phyloP scores from a whole-genome alignment of 2,329 filamentous ascomycete species.

The Rhytidhysteron rufulum region DNA sequence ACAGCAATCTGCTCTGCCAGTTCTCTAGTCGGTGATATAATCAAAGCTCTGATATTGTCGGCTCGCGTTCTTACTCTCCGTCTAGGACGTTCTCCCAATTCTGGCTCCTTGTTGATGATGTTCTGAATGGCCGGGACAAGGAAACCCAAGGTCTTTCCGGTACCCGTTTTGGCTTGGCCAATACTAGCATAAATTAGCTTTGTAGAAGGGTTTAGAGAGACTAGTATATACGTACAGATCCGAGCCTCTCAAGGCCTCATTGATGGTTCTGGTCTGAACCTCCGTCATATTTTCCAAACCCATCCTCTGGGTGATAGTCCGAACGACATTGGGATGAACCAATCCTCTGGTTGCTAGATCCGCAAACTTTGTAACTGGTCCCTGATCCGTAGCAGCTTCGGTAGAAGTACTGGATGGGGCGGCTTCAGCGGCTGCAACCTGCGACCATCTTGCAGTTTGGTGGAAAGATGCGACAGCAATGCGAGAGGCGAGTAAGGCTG shows the following conservation, averaged over 20 bases:
- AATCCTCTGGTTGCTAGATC: slow-evolving; percentile 42
- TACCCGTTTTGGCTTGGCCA: slow-evolving; percentile 94
- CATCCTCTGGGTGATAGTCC: slow-evolving; percentile 68
- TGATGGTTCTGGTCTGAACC: slow-evolving; percentile 82
- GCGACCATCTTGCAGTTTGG: slow-evolving; percentile 34
- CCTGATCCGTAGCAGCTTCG: slow-evolving; percentile 12
- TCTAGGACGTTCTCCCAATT: slow-evolving; percentile 50
- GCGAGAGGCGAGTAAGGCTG: slow-evolving; percentile 16
- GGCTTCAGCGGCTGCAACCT: slow-evolving; percentile 25
- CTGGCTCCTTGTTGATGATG: slow-evolving; percentile 63
- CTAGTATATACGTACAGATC: slow-evolving; percentile 66
- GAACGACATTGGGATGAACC: slow-evolving; percentile 64
- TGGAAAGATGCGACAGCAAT: slow-evolving; percentile 33
- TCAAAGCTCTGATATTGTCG: slow-evolving; percentile 55
- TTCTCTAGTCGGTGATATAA: slow-evolving; percentile 62
- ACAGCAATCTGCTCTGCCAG: slow-evolving; percentile 61
- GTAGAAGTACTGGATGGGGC: slow-evolving; percentile 9
- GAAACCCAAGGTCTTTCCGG: slow-evolving; percentile 94
- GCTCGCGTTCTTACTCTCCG: slow-evolving; percentile 39
- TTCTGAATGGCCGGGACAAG: slow-evolving; percentile 80
- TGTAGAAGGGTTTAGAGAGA: background rate
- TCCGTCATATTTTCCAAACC: slow-evolving; percentile 83
- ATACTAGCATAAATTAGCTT: slow-evolving; percentile 41
- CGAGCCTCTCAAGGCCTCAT: slow-evolving; percentile 70
- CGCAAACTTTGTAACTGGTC: slow-evolving; percentile 39